Percentiles rank a stretch among this genome's conserved stretches.
phyloP scores from a whole-genome alignment of 2,329 filamentous ascomycete genomes.

The Drechslerella stenobrocha region DNA sequence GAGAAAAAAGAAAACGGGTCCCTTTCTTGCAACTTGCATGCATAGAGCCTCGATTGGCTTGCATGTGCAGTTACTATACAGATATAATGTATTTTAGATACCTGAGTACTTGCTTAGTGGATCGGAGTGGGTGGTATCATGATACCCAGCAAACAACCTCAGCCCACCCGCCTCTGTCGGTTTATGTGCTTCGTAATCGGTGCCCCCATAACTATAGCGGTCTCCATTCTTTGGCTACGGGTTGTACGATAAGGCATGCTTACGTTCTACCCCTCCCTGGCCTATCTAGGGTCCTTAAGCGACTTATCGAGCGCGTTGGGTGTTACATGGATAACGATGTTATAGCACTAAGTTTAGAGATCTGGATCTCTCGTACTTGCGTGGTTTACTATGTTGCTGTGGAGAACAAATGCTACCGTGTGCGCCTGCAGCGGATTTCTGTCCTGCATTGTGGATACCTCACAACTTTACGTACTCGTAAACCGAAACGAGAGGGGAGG shows the following conservation, averaged over 20 bases:
- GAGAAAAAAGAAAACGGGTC: slow-evolving; percentile 6
- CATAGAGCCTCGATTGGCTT: slow-evolving; percentile 4
- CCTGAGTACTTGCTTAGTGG: background rate
- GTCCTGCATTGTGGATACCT: slow-evolving; percentile 34
- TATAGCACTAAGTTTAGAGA: slow-evolving; percentile 30
- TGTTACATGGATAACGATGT: slow-evolving; percentile 17
- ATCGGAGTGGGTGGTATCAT: background rate
- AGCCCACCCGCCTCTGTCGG: too few relatives aligned
- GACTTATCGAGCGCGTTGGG: background rate
- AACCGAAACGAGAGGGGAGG: slow-evolving; percentile 10
- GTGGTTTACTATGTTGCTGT: slow-evolving; percentile 21
- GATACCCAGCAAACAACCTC: background rate
- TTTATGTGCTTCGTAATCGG: too few relatives aligned
- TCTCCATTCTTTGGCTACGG: too few relatives aligned
- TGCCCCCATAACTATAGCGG: too few relatives aligned
- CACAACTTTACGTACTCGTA: slow-evolving; percentile 11
- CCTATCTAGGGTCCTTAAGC: background rate
- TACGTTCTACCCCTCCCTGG: background rate
- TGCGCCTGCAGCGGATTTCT: slow-evolving; percentile 17
- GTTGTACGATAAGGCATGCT: too few relatives aligned
- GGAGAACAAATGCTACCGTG: slow-evolving; percentile 29
- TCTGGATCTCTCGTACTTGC: slow-evolving; percentile 21
- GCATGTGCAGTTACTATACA: background rate
- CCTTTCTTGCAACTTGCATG: slow-evolving; percentile 14
- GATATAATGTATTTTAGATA: background rate